Evolutionary conservation across 2,329 filamentous ascomycete genomes (phyloP).

Genomic region (Penicillium sp.): DNA sequence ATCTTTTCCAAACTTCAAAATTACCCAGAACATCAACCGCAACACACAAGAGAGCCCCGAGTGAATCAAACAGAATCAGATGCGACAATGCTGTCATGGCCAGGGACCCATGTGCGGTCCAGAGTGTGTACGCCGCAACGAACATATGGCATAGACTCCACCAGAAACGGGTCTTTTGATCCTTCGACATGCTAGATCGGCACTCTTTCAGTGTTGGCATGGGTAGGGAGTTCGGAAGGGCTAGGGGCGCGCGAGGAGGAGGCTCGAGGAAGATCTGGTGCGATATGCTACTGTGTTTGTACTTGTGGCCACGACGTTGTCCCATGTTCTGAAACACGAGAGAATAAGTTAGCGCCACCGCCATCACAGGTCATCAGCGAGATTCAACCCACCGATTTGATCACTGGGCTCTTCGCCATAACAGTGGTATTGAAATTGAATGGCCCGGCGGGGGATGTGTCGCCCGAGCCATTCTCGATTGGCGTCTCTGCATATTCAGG

Average conservation of each 20-base stretch:
- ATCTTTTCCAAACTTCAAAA: constrained; percentile 96
- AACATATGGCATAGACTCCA: constrained; percentile 90
- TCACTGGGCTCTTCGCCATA: constrained; percentile 69
- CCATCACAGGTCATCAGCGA: not conserved
- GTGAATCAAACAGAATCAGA: constrained; percentile 90
- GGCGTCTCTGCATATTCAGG: constrained; percentile 27
- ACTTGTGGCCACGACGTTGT: constrained; percentile 90
- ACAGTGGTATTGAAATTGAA: constrained; percentile 93
- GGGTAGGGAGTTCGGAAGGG: constrained; percentile 86
- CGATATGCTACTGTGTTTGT: constrained; percentile 94
- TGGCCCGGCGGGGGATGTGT: constrained; percentile 53
- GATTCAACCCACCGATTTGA: constrained; percentile 66
- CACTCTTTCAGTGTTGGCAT: constrained; percentile 88
- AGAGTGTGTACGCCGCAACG: constrained; percentile 80
- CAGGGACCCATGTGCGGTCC: constrained; percentile 79
- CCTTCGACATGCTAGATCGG: constrained; percentile 81
- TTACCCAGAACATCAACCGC: constrained; percentile 91
- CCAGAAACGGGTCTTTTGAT: constrained; percentile 77
- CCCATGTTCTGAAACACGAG: constrained; percentile 68
- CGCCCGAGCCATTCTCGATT: constrained; percentile 30
- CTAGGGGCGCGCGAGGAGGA: constrained; percentile 76
- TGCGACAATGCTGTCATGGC: constrained; percentile 91
- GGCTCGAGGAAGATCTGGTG: constrained; percentile 97
- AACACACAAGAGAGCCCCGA: constrained; percentile 87
- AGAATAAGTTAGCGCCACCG: constrained; percentile 24